Percentiles rank a stretch among this genome's conserved stretches.
phyloP scores from a whole-genome alignment of 2,329 filamentous ascomycete species.

The Tolypocladium nubicola region DNA sequence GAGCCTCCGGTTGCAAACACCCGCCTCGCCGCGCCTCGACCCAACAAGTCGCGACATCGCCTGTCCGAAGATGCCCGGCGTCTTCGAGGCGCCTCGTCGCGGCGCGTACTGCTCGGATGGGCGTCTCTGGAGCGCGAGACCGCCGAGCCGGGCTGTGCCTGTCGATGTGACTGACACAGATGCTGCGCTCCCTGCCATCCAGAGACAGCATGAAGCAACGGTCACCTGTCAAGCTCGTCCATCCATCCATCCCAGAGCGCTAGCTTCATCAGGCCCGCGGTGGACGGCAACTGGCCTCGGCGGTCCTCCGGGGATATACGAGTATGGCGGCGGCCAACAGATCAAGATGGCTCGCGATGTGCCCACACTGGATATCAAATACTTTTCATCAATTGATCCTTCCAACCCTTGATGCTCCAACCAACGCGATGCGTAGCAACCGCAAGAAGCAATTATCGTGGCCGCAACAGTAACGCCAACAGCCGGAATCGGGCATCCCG shows the following conservation, averaged over 20 bases:
- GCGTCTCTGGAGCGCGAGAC: not conserved
- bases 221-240: not conserved
- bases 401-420: too few species aligned
- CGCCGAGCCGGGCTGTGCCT: not conserved
- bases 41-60: too few species aligned
- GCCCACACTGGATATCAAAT: too few species aligned
- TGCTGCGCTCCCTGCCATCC: not conserved
- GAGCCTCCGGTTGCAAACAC: not conserved
- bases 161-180: not conserved
- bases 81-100: not conserved
- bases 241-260: not conserved
- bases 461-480: too few species aligned
- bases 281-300: too few species aligned
- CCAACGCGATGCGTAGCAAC: too few species aligned
- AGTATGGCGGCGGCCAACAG: too few species aligned
- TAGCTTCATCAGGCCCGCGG: not conserved
- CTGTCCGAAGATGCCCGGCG: not conserved
- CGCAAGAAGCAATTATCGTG: too few species aligned
- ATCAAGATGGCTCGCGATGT: too few species aligned
- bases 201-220: not conserved
- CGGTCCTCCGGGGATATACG: too few species aligned
- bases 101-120: not conserved
- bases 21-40: not conserved
- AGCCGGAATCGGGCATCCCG: too few species aligned
- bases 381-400: too few species aligned